These are phyloP conservation scores for Saxispiralis lemnorum DNA, from an alignment of 495 filamentous ascomycete genomes.

Conservation along the genomic window DNA sequence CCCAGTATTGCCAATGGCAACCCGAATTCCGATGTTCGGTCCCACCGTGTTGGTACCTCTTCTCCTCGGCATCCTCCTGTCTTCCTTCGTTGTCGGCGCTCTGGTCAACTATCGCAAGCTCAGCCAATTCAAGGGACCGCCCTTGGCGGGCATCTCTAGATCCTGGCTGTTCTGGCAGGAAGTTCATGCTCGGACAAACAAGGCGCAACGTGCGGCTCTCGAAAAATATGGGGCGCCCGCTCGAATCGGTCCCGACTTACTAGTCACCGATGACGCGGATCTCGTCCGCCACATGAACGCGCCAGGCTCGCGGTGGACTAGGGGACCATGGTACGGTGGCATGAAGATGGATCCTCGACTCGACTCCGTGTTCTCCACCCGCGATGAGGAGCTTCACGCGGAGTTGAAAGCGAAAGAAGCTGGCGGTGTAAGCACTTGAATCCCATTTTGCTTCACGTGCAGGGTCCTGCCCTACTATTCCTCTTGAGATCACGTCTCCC, in stretches of 20 bases:
- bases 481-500: too few relatives aligned
- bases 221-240: slow-evolving; percentile 7
- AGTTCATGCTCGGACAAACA: background rate
- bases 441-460: too few relatives aligned
- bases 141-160: background rate
- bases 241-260: slow-evolving; percentile 19
- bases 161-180: slow-evolving; percentile 1
- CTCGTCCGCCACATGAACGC: slow-evolving; percentile 18
- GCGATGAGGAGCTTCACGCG: slow-evolving; percentile 17
- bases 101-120: background rate
- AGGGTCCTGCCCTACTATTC: too few relatives aligned
- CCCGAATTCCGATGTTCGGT: too few relatives aligned
- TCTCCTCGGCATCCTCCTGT: background rate
- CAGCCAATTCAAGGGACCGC: background rate
- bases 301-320: slow-evolving; percentile 14
- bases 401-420: slow-evolving; percentile 16
- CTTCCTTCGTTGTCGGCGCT: background rate
- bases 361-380: slow-evolving; percentile 19
- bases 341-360: slow-evolving; percentile 14
- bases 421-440: slow-evolving; percentile 9
- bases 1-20: too few relatives aligned
- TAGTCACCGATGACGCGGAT: slow-evolving; percentile 20
- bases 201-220: background rate
- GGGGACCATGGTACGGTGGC: slow-evolving; percentile 18
- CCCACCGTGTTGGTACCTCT: background rate